Base-by-base conservation (phyloP, 78 protist species). In the Cavenderia fasciculata region DNA sequence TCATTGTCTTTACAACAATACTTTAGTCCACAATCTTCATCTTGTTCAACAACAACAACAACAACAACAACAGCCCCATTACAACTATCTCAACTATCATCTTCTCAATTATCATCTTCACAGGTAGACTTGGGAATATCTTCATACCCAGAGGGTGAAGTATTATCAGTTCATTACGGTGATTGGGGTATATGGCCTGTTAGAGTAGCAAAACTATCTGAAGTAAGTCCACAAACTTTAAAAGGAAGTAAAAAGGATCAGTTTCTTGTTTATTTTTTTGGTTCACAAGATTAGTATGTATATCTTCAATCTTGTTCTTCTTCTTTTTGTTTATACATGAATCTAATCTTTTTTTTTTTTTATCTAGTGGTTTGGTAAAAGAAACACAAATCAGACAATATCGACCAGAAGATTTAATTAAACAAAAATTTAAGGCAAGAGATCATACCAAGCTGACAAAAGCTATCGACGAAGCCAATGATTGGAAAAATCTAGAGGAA, bases 151-250 rank as follows among this genome's bases (percentile, higher is more conserved):
- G 84, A 73, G 2, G 66, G 63, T n/a, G 38, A 31, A 10, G 87
- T 77, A 7, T 77, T 40, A 4, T 34, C 87, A 29, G 87, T 54
- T 1, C 21, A 8, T 1, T 77, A 77, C 40, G 87, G 87, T 12
- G 51, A 65, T 23, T 77, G 87, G 87, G 87, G 87, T 21, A 31
- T n/a, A 23, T 77, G 87, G 87, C 87, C 87, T 8, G 65, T 47
- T 2, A 61, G 87, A 38, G 38, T 65, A 12, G 89, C 89, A 1
- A 66, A 21, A 31, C 0, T 10, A 0, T 44, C 41, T 11, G 89
- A 82, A 68, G 89, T 82, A 1, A 21, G 72, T 12, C 54, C 41
- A 41, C 10, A 14, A 29, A 56, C 57, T 18, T 0, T 82, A 34
- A 65, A 44, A 82, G 33, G 62, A 38, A 2, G 5, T 2, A 82